Conservation (phyloP, 495 filamentous ascomycete species). For the Podospora tetraspora region DNA sequence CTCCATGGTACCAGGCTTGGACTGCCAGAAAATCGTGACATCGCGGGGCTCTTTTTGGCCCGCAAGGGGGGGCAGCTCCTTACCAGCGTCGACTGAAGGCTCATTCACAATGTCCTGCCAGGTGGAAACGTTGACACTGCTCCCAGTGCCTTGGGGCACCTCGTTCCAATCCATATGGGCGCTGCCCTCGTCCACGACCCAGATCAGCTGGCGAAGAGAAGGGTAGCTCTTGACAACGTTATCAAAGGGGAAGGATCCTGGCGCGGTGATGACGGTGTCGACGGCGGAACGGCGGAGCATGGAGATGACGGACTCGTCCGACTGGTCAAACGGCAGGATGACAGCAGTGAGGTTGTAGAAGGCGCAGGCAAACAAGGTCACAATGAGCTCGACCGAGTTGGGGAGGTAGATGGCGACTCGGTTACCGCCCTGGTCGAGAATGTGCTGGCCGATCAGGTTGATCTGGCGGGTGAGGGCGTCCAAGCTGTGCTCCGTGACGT, state of each 20-base stretch:
- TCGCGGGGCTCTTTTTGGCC: slow-evolving; percentile 48
- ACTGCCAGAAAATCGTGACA: slow-evolving; percentile 57
- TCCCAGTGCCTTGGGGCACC: slow-evolving; percentile 66
- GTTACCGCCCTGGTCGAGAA: slow-evolving; percentile 62
- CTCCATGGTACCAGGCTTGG: slow-evolving; percentile 44
- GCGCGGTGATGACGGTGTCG: slow-evolving; percentile 76
- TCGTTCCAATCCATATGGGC: slow-evolving; percentile 87
- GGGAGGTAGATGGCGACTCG: slow-evolving; percentile 86
- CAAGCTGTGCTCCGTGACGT: slow-evolving; percentile 61
- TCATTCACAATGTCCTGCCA: slow-evolving; percentile 83
- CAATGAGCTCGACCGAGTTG: slow-evolving; percentile 85
- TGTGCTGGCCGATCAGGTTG: slow-evolving; percentile 72
- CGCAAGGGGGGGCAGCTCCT: slow-evolving; percentile 41
- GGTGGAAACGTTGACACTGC: slow-evolving; percentile 68
- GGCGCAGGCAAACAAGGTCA: slow-evolving; percentile 56
- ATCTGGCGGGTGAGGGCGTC: slow-evolving; percentile 77
- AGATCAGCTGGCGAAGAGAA: slow-evolving; percentile 72
- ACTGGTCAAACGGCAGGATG: slow-evolving; percentile 75
- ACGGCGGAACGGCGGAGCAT: slow-evolving; percentile 65
- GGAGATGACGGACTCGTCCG: slow-evolving; percentile 57
- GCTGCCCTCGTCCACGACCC: slow-evolving; percentile 89
- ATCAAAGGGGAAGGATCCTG: slow-evolving; percentile 81
- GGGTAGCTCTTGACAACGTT: slow-evolving; percentile 60
- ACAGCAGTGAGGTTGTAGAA: slow-evolving; percentile 80
- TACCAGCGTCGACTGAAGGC: slow-evolving; percentile 41